Base-by-base conservation (phyloP, 768 basidiomycete species). In the Panaeolus cyanescens region DNA sequence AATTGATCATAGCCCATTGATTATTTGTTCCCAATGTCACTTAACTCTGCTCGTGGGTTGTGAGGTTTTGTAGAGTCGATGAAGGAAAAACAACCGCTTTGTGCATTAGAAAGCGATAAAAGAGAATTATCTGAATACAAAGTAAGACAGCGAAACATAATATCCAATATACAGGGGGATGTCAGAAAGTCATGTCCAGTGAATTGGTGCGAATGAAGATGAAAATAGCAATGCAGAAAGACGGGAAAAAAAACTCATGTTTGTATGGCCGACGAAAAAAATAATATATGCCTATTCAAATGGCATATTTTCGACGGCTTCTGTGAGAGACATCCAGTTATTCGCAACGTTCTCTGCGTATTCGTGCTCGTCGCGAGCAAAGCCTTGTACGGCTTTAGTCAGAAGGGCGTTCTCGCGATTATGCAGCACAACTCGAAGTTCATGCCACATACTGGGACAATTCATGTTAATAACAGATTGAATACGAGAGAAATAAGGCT, bases 381-480 rank as follows among this genome's bases (percentile, higher is more conserved):
- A 92, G 1, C 77, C 75, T 71, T 92, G 87, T 62, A 90, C 86
- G 2, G 90, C 79, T 62, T 89, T 80, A 0, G 91, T 90, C 28
- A 96, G 75, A 33, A 96, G 81, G 0, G 91, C 83, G 65, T 94
- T 93, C 76, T 97, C 95, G 58, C 91, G 82, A 65, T 96, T 95
- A 73, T 97, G 95, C 45, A 96, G 77, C 34, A 98, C 89, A 17
- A 95, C 92, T 22, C 93, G 87, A n/a, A 96, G 80, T 73, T 98
- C 95, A 68, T 96, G 92, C 95, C 95, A 98, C 84, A 97, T 85
- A 65, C 95, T 95, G 66, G 31, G 32, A 58, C 32, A 32, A 12
- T 17, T 58, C 50, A 56, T 53, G 8, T 63, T 2, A 62, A 33
- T 67, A 62, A 62, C 45, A 36, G 39, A 55, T 59, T 19, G 34